Conservation (phyloP, 805 yeast species). For the Hanseniaspora lachancei region DNA sequence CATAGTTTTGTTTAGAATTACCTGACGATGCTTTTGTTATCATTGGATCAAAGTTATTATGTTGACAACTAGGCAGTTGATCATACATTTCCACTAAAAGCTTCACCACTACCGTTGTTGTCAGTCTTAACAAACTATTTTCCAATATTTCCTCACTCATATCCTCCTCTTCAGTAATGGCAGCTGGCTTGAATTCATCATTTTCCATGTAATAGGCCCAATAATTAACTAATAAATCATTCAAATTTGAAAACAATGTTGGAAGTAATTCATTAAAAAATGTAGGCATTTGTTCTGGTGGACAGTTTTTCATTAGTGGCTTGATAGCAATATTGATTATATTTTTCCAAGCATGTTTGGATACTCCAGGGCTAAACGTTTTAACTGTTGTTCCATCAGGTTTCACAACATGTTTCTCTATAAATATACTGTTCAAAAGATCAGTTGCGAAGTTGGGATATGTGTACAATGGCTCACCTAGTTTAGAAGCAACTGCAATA, state of each 20-base stretch:
- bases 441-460: constrained; percentile 66
- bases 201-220: constrained; percentile 45
- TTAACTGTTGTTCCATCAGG: constrained; percentile 14
- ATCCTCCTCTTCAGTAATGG: constrained; percentile 62
- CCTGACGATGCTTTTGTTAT: constrained; percentile 20
- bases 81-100: constrained; percentile 78
- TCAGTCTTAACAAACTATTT: constrained; percentile 82
- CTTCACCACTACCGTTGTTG: constrained; percentile 83
- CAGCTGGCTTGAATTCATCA: constrained; percentile 32
- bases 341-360: constrained; percentile 94
- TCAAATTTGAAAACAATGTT: constrained; percentile 56
- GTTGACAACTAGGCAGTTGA: constrained; percentile 40
- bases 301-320: constrained; percentile 79
- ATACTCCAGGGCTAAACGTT: constrained; percentile 50
- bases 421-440: constrained; percentile 75
- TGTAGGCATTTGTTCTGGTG: constrained; percentile 46
- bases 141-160: constrained; percentile 97
- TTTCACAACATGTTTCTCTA: constrained; percentile 42
- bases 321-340: constrained; percentile 82
- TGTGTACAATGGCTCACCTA: constrained; percentile 79
- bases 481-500: constrained; percentile 73
- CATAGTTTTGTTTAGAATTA: constrained; percentile 48
- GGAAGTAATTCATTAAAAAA: constrained; percentile 75
- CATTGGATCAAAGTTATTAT: constrained; percentile 18
- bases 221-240: constrained; percentile 53